Evolutionary conservation across 192 early-diverging fungal genomes (phyloP), one percentile per base, ranked within the genome.

Genomic region (Kickxella alabastrina): DNA sequence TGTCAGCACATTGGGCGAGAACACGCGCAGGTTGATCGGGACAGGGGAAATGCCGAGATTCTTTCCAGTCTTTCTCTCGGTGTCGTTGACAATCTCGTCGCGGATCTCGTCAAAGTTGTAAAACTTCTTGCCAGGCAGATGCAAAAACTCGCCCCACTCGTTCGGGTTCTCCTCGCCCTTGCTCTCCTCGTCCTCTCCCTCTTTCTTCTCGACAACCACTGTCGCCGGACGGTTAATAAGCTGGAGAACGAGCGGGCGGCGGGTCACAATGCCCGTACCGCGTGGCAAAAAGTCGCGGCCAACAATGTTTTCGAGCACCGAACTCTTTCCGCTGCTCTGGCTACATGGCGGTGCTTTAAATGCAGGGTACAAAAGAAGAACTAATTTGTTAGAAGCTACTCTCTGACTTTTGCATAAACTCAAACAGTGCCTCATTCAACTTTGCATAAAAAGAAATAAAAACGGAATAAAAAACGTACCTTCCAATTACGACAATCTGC

Each of bases 101-200:
- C 97, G 84, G 65, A 99, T 99, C 62, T 98, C 88, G 70, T 92
- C 75, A 75, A 99, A 99, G 74, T 97, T 81, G 39, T 76, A 83
- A 59, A 97, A 98, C 80, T 96, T 95, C 65, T 91, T 88, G 7
- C 95, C 95, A 2, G 97, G 97, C 52, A 93, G 72, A 67, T 99
- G 97, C 53, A 99, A 71, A 65, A 99, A 99, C 71, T 99, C 97
- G 34, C 97, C 97, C 94, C 94, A 99, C 70, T 99, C 97, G 35
- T 93, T 81, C 37, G 80, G 70, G 49, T 89, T 85, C 23, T 83
- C 54, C 62, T 42, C 83, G 79, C 53, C 85, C 80, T 37, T 75
- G 62, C 23, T 69, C 64, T 56, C 74, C 77, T 43, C 80, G 70
- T 24, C 65, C 65, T n/a, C 82, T 22, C 22, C 45, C 19, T 25